phyloP scores from a whole-genome alignment of 2,329 filamentous ascomycete species.

The Cordyceps farinosa region DNA sequence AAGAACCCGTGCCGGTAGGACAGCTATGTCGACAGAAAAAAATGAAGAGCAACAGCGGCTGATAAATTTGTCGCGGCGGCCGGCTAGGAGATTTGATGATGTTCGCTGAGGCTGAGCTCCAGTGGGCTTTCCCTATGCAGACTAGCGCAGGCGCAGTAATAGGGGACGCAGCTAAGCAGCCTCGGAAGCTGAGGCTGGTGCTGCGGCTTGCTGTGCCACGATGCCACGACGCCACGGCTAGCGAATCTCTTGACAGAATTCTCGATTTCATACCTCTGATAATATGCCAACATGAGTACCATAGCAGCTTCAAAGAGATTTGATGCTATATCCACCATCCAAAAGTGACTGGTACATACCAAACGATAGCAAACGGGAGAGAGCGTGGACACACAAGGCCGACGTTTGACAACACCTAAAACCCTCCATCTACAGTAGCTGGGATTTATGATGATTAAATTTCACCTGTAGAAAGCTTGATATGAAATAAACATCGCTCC shows the following conservation, averaged over 20 bases:
- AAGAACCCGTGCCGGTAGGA: background rate
- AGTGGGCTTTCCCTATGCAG: constrained; percentile 2
- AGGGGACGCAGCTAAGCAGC: background rate
- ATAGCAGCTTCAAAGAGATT: background rate
- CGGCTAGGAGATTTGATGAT: constrained; percentile 11
- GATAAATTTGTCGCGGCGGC: background rate
- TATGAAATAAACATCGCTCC: too few relatives aligned
- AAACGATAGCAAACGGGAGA: background rate
- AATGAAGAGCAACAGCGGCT: background rate
- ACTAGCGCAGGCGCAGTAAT: background rate
- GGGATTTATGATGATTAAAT: too few relatives aligned
- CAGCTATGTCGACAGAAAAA: background rate
- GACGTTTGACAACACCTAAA: too few relatives aligned
- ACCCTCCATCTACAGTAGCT: background rate
- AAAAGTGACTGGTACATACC: background rate
- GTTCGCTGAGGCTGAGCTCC: constrained; percentile 13
- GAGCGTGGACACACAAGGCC: background rate
- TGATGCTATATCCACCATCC: background rate
- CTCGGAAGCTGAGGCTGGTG: background rate
- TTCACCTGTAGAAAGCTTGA: too few relatives aligned
- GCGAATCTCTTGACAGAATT: too few relatives aligned
- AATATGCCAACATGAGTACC: too few relatives aligned
- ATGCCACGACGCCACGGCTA: too few relatives aligned
- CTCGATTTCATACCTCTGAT: too few relatives aligned
- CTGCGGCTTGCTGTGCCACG: background rate